phyloP scores from a whole-genome alignment of 352 stramenopile genomes.

The Globisporangium splendens region DNA sequence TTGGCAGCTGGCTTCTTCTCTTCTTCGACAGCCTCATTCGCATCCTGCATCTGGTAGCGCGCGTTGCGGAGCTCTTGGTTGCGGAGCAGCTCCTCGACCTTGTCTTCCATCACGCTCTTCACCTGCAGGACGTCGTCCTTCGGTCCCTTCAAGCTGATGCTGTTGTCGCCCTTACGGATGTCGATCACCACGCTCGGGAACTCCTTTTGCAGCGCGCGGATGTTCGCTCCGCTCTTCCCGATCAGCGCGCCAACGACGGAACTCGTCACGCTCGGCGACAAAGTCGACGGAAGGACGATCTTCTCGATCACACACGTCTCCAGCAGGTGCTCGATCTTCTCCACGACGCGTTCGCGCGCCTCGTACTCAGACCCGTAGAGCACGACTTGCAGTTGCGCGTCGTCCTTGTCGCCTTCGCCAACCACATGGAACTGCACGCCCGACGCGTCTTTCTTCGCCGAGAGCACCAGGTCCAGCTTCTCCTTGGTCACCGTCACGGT shows the following conservation, averaged over 20 bases:
- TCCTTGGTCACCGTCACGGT: constrained; percentile 35
- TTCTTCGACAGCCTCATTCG: constrained; percentile 22
- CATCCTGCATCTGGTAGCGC: constrained; percentile 31
- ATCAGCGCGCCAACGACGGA: constrained; percentile 73
- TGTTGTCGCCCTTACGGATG: constrained; percentile 45
- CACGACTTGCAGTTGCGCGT: constrained; percentile 39
- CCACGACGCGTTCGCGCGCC: constrained; percentile 49
- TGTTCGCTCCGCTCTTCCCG: constrained; percentile 77
- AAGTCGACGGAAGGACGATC: constrained; percentile 39
- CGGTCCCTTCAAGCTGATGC: constrained; percentile 56
- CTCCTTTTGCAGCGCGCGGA: constrained; percentile 60
- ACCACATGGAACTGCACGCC: constrained; percentile 57
- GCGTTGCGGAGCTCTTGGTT: constrained; percentile 49
- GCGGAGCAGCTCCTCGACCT: constrained; percentile 55
- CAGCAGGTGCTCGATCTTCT: constrained; percentile 62
- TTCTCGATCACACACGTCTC: constrained; percentile 45
- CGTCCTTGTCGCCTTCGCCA: constrained; percentile 30
- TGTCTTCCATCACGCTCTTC: constrained; percentile 64
- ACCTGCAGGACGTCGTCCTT: constrained; percentile 46
- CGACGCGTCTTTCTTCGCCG: constrained; percentile 38
- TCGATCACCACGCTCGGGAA: constrained; percentile 63
- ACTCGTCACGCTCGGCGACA: constrained; percentile 27
- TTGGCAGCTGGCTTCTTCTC: constrained; percentile 8
- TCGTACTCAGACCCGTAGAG: constrained; percentile 53
- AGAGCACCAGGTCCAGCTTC: constrained; percentile 54